A percentile compares a stretch with the other conserved stretches of the same genome.
phyloP scores from a whole-genome alignment of 495 filamentous ascomycete species.

The Hamigera avellanea region DNA sequence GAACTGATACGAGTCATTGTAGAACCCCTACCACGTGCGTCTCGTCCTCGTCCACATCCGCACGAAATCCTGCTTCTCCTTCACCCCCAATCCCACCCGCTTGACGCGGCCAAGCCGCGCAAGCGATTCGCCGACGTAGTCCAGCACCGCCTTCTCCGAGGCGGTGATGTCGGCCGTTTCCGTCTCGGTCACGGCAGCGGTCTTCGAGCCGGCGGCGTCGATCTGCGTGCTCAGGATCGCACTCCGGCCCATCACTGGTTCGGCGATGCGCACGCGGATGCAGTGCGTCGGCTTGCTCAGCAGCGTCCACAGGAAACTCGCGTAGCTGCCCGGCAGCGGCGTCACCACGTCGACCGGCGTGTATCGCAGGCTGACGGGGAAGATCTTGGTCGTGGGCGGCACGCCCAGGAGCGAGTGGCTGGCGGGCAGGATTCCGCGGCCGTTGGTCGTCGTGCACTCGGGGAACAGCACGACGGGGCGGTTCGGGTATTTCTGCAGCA shows the following conservation, averaged over 20 bases:
- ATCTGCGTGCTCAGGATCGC: conserved; percentile 5
- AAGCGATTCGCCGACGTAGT: conserved; percentile 70
- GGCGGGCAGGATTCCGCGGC: conserved; percentile 77
- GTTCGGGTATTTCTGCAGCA: conserved; percentile 56
- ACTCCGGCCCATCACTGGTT: conserved; percentile 41
- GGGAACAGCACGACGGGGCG: conserved; percentile 78
- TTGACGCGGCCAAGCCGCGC: conserved; percentile 88
- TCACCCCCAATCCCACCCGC: conserved; percentile 70
- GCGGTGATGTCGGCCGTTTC: conserved; percentile 26
- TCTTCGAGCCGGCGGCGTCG: background rate
- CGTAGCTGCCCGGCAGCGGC: conserved; percentile 60
- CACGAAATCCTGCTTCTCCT: conserved; percentile 76
- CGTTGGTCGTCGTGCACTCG: conserved; percentile 89
- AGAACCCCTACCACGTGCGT: conserved; percentile 27
- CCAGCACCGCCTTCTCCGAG: conserved; percentile 52
- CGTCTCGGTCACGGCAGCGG: background rate
- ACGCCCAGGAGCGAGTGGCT: conserved; percentile 58
- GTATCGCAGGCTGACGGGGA: conserved; percentile 81
- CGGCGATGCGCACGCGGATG: conserved; percentile 81
- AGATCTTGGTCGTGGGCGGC: conserved; percentile 57
- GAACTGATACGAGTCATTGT: too few species aligned
- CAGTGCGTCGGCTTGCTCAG: conserved; percentile 78
- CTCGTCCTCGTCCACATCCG: conserved; percentile 40
- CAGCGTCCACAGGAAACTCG: conserved; percentile 70
- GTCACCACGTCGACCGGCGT: conserved; percentile 83